phyloP scores from a whole-genome alignment of 208 protist species.

The Acanthamoeba triangularis region DNA sequence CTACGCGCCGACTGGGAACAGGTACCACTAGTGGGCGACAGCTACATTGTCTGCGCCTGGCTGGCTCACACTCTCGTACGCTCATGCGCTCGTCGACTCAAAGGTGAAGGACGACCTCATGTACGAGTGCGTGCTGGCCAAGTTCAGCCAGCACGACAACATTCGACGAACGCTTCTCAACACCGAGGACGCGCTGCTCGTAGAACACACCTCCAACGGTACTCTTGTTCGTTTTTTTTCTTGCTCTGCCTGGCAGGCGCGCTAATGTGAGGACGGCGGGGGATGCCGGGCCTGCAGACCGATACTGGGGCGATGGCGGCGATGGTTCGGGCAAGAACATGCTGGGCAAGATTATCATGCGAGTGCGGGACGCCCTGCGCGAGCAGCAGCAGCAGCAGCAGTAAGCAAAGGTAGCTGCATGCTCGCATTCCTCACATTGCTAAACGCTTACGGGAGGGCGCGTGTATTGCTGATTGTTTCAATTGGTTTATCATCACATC shows the following conservation, averaged over 20 bases:
- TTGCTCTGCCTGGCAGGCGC: no score
- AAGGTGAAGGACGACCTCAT: slow-evolving; percentile 73
- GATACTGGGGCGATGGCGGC: slow-evolving; percentile 70
- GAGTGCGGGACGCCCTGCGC: background rate
- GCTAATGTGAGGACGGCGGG: no score
- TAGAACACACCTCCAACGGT: slow-evolving; percentile 67
- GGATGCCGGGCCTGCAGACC: no score
- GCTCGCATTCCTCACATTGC: no score
- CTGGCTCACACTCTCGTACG: no score
- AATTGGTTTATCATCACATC: no score
- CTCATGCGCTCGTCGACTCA: background rate
- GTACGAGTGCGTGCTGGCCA: slow-evolving; percentile 19
- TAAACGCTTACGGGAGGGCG: no score
- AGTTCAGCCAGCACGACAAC: slow-evolving; percentile 72
- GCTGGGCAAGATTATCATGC: slow-evolving; percentile 53
- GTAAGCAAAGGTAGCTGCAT: no score
- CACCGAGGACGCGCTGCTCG: slow-evolving; percentile 32
- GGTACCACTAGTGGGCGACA: slow-evolving; percentile 11
- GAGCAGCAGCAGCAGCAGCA: background rate
- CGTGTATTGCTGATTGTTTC: no score
- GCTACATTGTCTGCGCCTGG: no score
- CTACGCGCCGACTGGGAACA: slow-evolving; percentile 31
- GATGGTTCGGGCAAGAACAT: slow-evolving; percentile 62
- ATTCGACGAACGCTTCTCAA: slow-evolving; percentile 26
- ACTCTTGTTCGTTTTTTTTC: background rate